Conservation (phyloP, 805 yeast species). For the Clavispora phyllophila region DNA sequence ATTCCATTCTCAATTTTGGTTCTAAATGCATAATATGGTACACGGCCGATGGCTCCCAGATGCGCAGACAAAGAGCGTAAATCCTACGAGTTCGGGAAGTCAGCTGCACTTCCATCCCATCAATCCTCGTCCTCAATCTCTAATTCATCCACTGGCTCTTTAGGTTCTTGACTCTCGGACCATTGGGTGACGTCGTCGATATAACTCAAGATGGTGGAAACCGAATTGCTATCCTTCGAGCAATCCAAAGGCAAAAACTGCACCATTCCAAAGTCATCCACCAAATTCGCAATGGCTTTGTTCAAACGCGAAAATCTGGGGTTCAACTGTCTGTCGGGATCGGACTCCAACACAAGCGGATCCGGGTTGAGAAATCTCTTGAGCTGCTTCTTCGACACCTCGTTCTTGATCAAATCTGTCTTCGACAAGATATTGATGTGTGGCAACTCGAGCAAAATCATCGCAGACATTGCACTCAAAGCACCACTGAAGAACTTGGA, state of each 20-base stretch:
- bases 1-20: background rate
- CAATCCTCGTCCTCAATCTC: constrained; percentile 21
- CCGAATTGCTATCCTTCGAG: constrained; percentile 61
- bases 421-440: constrained; percentile 89
- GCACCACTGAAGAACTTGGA: constrained; percentile 95
- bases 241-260: constrained; percentile 88
- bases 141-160: constrained; percentile 68
- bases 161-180: constrained; percentile 95
- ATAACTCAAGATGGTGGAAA: constrained; percentile 79
- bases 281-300: constrained; percentile 78
- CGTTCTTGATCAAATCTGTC: constrained; percentile 78
- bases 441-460: constrained; percentile 92
- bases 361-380: constrained; percentile 89
- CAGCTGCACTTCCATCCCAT: background rate
- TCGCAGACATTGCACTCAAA: constrained; percentile 94
- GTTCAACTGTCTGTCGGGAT: constrained; percentile 21
- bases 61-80: background rate
- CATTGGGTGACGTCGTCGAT: constrained; percentile 97
- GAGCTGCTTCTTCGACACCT: constrained; percentile 66
- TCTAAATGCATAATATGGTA: background rate
- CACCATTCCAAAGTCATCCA: constrained; percentile 98
- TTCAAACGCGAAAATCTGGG: constrained; percentile 68
- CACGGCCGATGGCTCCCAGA: background rate
- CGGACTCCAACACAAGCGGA: constrained; percentile 58
- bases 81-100: background rate